These are phyloP conservation scores for Scorias spongiosa DNA, from an alignment of 2,329 filamentous ascomycete species.

Conservation along the genomic window DNA sequence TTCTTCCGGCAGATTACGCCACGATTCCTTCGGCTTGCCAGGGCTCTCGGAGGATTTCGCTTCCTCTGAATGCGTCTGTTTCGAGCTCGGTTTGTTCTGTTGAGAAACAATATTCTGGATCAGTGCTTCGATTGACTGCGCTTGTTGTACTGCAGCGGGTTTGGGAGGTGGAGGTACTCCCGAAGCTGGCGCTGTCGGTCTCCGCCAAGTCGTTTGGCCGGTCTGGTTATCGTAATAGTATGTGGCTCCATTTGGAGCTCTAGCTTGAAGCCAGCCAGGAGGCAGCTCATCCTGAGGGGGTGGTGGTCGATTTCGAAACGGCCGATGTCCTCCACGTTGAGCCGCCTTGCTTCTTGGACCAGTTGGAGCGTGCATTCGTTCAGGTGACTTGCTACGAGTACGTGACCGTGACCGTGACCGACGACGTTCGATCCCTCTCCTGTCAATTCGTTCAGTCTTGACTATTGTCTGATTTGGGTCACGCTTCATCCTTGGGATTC, in stretches of 20 bases:
- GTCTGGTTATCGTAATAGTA: slow-evolving; percentile 70
- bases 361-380: slow-evolving; percentile 32
- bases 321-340: slow-evolving; percentile 42
- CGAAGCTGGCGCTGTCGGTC: slow-evolving; percentile 52
- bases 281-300: slow-evolving; percentile 44
- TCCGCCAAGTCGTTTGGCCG: slow-evolving; percentile 67
- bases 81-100: slow-evolving; percentile 47
- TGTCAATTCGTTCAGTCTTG: slow-evolving; percentile 50
- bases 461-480: slow-evolving; percentile 47
- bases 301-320: slow-evolving; percentile 27
- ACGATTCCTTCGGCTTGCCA: slow-evolving; percentile 46
- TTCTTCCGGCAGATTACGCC: slow-evolving; percentile 54
- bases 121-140: slow-evolving; percentile 60
- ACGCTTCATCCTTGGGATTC: slow-evolving; percentile 79
- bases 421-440: slow-evolving; percentile 36
- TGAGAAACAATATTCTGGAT: slow-evolving; percentile 48
- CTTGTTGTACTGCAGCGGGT: slow-evolving; percentile 53
- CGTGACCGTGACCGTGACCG: slow-evolving; percentile 31
- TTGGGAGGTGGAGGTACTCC: slow-evolving; percentile 40
- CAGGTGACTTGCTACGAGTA: slow-evolving; percentile 33
- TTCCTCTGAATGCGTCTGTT: slow-evolving; percentile 45
- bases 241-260: slow-evolving; percentile 51
- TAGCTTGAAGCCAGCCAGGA: slow-evolving; percentile 71
- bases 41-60: slow-evolving; percentile 44
- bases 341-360: slow-evolving; percentile 38